These are phyloP conservation scores for Senecio squalidus DNA, from an alignment of 140 eudicot genomes.

Conservation along the genomic window DNA sequence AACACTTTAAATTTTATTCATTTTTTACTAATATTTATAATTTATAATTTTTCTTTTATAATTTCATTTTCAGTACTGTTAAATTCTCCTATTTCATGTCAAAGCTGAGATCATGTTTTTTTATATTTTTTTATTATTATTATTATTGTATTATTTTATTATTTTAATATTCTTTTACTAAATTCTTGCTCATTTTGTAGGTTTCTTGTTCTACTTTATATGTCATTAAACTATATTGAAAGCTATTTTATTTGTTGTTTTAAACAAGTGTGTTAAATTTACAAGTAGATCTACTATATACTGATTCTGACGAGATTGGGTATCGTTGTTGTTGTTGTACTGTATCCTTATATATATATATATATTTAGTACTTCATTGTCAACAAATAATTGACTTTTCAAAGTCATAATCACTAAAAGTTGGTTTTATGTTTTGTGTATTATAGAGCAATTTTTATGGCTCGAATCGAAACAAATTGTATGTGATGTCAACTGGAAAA, in stretches of 20 bases:
- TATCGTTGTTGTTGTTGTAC: no score
- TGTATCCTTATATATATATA: background rate
- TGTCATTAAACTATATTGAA: background rate
- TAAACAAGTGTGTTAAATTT: constrained; percentile 17
- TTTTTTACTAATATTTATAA: background rate
- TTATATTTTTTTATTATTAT: background rate
- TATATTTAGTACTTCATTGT: constrained; percentile 13
- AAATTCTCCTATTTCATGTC: constrained; percentile 10
- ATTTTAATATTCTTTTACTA: background rate
- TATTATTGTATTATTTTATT: background rate
- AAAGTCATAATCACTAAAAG: constrained; percentile 2
- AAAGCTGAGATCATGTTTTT: constrained; percentile 12
- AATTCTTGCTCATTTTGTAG: constrained; percentile 16
- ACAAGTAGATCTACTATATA: constrained; percentile 27
- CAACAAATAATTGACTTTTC: constrained; percentile 21
- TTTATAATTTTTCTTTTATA: background rate
- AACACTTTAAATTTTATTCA: background rate
- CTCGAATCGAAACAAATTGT: background rate
- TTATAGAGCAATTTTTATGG: background rate
- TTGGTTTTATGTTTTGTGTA: background rate
- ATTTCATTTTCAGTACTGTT: constrained; percentile 20
- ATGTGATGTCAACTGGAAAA: background rate
- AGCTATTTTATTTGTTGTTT: constrained; percentile 11
- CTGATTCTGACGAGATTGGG: no score
- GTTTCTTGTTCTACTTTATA: constrained; percentile 9